Evolutionary conservation across 2,329 filamentous ascomycete species (phyloP), one percentile per base, ranked within the genome.

Genomic region (Hypoxylon sp.): DNA sequence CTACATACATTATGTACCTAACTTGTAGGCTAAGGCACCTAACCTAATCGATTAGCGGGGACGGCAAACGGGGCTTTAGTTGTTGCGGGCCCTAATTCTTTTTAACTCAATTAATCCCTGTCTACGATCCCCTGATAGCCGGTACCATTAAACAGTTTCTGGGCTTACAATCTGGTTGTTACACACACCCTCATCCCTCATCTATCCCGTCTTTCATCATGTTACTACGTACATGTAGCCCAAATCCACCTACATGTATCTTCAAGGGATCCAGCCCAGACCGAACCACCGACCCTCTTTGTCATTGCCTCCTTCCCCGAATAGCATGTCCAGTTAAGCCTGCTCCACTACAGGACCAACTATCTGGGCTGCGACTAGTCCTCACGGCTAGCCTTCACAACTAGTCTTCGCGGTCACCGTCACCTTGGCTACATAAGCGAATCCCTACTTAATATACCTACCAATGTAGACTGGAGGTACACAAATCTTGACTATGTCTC

Each of bases 281-380:
- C 62, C 53, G 32, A 50, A 57, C 51, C 60, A 17, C 17, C 19
- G 46, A 5, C 46, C 46, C 46, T 49, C 46, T 28, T 36, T 65
- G 17, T 51, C 30, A 34, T 53, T 43, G 14, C 46, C 64, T 68
- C 57, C 50, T 64, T 64, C 57, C 57, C 60, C 32, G 46, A 67
- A 59, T 2, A 65, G 58, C 36, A 50, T 49, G 45, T 50, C 64
- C 51, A 60, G 48, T 56, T 45, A 34, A 53, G 50, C 34, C 21
- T 60, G n/a, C 36, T 60, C 56, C 50, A 70, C 56, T 46, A 70
- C 46, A 63, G 46, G 41, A 64, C 67, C 50, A 36, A 46, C 53
- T 30, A 49, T 62, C 59, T 57, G 57, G 63, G 21, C 51, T 32
- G 51, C 21, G 32, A 25, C 46, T 58, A 67, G 60, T 25, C 21